Conservation (phyloP, 2,329 filamentous ascomycete species). For the Colletotrichum coccodes region DNA sequence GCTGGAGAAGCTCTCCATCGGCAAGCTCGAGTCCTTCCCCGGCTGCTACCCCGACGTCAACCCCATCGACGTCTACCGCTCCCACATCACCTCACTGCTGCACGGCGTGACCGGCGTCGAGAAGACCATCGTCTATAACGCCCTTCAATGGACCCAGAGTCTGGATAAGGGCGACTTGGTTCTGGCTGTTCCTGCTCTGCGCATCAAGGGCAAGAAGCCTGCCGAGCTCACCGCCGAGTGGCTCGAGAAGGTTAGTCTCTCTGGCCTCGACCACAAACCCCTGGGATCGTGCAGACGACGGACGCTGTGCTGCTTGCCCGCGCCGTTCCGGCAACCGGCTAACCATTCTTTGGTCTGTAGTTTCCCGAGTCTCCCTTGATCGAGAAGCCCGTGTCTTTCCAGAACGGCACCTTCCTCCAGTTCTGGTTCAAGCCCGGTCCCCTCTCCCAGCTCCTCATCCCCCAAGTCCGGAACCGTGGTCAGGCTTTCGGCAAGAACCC, state of each 20-base stretch:
- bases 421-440: constrained; percentile 83
- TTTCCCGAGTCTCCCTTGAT: constrained; percentile 81
- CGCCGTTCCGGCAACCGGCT: background rate
- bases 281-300: background rate
- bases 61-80: constrained; percentile 82
- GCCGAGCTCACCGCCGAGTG: constrained; percentile 70
- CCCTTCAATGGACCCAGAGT: constrained; percentile 80
- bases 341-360: constrained; percentile 46
- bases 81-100: constrained; percentile 77
- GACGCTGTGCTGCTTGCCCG: background rate
- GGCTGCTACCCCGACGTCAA: constrained; percentile 75
- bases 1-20: constrained; percentile 47
- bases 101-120: constrained; percentile 77
- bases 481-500: constrained; percentile 72
- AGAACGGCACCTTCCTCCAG: constrained; percentile 72
- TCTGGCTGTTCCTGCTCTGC: constrained; percentile 81
- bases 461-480: constrained; percentile 73
- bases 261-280: constrained; percentile 6
- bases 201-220: constrained; percentile 78
- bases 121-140: constrained; percentile 75
- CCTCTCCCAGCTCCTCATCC: constrained; percentile 73
- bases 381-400: constrained; percentile 71
- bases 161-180: constrained; percentile 87
- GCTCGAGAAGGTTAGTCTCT: constrained; percentile 63
- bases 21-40: constrained; percentile 56